Conservation (phyloP, 352 stramenopile genomes). For the Pythium aquatile region DNA sequence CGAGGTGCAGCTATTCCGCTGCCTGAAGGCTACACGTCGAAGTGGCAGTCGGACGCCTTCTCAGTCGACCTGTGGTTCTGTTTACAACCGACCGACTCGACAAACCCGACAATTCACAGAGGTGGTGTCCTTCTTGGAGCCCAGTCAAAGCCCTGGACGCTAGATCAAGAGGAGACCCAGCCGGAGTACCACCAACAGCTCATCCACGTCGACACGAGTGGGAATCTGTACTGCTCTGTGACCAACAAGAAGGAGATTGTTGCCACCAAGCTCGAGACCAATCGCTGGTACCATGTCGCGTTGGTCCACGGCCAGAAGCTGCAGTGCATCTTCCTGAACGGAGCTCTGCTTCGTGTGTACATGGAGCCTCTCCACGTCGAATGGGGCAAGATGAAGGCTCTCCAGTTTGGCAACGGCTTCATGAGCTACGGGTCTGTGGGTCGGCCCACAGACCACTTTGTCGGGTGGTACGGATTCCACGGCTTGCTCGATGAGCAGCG, state of each 20-base stretch:
- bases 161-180: constrained; percentile 19
- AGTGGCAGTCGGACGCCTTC: constrained; percentile 26
- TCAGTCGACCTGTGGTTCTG: constrained; percentile 47
- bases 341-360: constrained; percentile 35
- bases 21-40: constrained; percentile 2
- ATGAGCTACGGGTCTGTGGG: constrained; percentile 34
- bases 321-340: constrained; percentile 51
- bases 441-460: neutral
- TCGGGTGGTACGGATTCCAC: constrained; percentile 31
- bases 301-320: constrained; percentile 41
- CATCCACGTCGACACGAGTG: constrained; percentile 34
- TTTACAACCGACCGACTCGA: constrained; percentile 14
- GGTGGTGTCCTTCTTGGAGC: constrained; percentile 41
- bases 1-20: constrained; percentile 19
- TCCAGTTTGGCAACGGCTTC: constrained; percentile 58
- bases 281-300: constrained; percentile 70
- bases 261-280: constrained; percentile 5
- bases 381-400: constrained; percentile 43
- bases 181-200: constrained; percentile 49
- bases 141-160: constrained; percentile 32
- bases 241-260: constrained; percentile 25
- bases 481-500: constrained; percentile 34
- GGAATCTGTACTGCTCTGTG: constrained; percentile 44
- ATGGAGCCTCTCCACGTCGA: constrained; percentile 35
- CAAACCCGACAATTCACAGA: neutral